Base-by-base conservation (phyloP, 108 stramenopile genomes). In the Bacterosira constricta region DNA sequence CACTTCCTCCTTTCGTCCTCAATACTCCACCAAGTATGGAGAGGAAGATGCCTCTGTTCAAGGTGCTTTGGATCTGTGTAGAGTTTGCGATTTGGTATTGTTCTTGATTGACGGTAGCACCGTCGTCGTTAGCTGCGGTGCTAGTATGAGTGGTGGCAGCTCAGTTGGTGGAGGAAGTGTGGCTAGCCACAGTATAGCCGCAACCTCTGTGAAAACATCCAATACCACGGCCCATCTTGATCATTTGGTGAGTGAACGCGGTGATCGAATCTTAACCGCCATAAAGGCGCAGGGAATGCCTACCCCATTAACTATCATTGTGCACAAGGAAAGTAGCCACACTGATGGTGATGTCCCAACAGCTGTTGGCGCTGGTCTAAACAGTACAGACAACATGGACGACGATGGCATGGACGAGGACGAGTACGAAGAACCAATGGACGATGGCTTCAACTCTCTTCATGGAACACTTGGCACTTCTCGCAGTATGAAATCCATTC, bases 271-370 rank as follows among this genome's bases (percentile, higher is more conserved):
- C 10, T 68, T 99, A 66, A 69, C 91, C n/a, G 92, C 95, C 6
- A 55, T 98, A 62, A 98, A 98, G 77, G 90, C 92, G 15, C 94
- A 96, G 70, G 99, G 98, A n/a, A 64, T 97, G 27, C 97, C 99
- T 6, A 80, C 93, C 18, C 81, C 90, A 11, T 80, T 96, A n/a
- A 96, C 96, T 23, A 65, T 96, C 60, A 47, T 96, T 23, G 90
- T 89, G 37, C 78, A 81, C 58, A 89, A 77, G 75, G 29, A 62
- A 1, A n/a, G n/a, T n/a, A n/a, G n/a, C n/a, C n/a, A 79, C 30
- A 83, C 82, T 35, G 75, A 69, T 42, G 80, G 66, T 52, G 82
- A 81, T 55, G 77, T 80, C 37, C 47, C 35, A n/a, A 13, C n/a
- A 18, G 51, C 34, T 26, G 21, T 27, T 18, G 39, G 50, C 51